Evolutionary conservation across 352 stramenopile genomes (phyloP), one percentile per base, ranked within the genome.

Genomic region (Globisporangium irregulare): DNA sequence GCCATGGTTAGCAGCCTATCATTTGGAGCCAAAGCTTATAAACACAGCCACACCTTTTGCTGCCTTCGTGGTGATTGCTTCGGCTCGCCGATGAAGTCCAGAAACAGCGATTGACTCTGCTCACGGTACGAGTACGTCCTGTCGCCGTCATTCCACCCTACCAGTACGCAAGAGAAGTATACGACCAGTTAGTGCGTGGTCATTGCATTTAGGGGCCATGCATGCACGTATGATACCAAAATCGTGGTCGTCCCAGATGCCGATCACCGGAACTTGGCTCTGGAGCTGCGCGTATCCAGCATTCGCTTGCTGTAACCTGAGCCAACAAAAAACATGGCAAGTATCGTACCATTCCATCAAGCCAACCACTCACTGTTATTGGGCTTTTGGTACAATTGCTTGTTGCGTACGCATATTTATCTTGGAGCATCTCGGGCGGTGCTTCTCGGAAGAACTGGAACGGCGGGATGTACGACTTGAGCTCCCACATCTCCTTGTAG

Each of bases 161-260:
- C 18, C 22, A 7, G 56, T 12, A 38, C 14, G 14, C 24, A 64
- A 29, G 12, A 38, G 6, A 43, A 24, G 8, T 5, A 54, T 24
- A 58, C 9, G 25, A 22, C 6, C 43, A 24, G 18, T 51, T 14
- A 51, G 43, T 7, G 6, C 43, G 24, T 24, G 29, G 29, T 32
- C 4, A 32, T 7, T 32, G 29, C 4, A 32, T 32, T 32, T 7
- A 8, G 29, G 29, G 4, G 29, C 29, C 29, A 32, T 32, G 29
- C 4, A 8, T 32, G 29, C 29, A 4, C 29, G 29, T 32, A 32
- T 32, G 29, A 32, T 32, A 51, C 90, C 90, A 65, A 90, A 97
- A 68, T 97, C 90, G 70, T 96, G 89, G 70, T 97, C 90, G 66
- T 97, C 85, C 87, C 87, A 94, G 62, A 92, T 85, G 18, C 80